Evolutionary conservation across 2,329 filamentous ascomycete genomes (phyloP).

Genomic region (Plectosphaerella sp.): DNA sequence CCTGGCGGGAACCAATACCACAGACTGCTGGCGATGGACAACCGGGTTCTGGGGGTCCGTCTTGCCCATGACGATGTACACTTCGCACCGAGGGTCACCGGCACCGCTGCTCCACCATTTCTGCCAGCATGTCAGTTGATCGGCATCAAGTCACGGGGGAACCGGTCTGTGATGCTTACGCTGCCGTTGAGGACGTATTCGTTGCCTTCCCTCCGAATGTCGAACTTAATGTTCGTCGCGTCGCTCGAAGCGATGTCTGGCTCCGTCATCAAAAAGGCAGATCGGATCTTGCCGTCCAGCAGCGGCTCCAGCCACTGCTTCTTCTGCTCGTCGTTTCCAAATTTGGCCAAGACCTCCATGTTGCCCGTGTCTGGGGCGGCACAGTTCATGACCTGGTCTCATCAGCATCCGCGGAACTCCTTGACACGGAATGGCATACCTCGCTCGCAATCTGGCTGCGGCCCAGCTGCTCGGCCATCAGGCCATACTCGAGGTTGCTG

Average conservation of each 20-base stretch:
- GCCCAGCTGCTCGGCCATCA: conserved; percentile 95
- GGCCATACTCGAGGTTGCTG: conserved; percentile 90
- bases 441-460: conserved; percentile 80
- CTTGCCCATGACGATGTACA: conserved; percentile 98
- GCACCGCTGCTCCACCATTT: conserved; percentile 99
- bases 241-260: conserved; percentile 84
- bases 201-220: conserved; percentile 76
- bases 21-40: conserved; percentile 85
- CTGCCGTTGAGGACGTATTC: conserved; percentile 88
- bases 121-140: conserved; percentile 30
- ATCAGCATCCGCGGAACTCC: background rate
- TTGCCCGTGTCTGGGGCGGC: conserved; percentile 90
- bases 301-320: conserved; percentile 75
- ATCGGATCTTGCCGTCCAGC: conserved; percentile 79
- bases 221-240: conserved; percentile 86
- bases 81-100: conserved; percentile 83
- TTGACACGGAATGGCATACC: conserved; percentile 25
- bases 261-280: conserved; percentile 92
- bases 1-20: conserved; percentile 78
- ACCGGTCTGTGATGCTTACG: conserved; percentile 36
- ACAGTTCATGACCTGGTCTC: conserved; percentile 62
- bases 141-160: too few species aligned
- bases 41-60: conserved; percentile 70
- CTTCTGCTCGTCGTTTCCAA: conserved; percentile 83
- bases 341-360: conserved; percentile 93